Evolutionary conservation across 2,329 filamentous ascomycete species (phyloP), one percentile per base, ranked within the genome.

Genomic region (Paecilomyces variotii): DNA sequence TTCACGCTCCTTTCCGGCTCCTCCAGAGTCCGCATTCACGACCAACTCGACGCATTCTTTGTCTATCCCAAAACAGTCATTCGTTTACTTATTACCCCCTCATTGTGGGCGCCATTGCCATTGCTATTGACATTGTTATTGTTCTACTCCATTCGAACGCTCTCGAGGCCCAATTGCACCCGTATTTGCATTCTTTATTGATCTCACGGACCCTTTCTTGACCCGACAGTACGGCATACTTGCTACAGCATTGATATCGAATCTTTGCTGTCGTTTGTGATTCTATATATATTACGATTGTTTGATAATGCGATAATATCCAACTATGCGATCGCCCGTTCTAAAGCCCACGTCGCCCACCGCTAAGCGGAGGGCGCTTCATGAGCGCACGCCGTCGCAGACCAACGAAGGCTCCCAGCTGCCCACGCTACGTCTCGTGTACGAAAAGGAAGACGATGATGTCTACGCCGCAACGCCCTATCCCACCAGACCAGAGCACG

Each of bases 401-500:
- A 72, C 72, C 52, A 80, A 80, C 61, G 72, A 77, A 64, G 64
- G 66, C 57, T 71, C 73, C 7, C 69, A 69, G 4, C 61, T 69
- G n/a, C 64, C 69, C n/a, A 74, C 74, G 10, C 62, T 74, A 49
- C 75, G 76, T 45, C 62, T 74, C 55, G 66, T 73, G 28, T 70
- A 67, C 59, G 70, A 74, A 27, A 63, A 71, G 59, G 71, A 74
- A 56, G 71, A 74, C 54, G 64, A 64, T 53, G 67, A 75, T 62
- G 66, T 78, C 55, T 78, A 77, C 63, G 68, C 72, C 10, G 64
- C 72, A 39, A 76, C 72, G 14, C 77, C 77, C 14, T 79, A 76
- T 62, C 77, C 77, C n/a, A 78, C 77, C 11, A 79, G 78, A 58
- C 74, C 76, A 14, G 74, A 76, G 55, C 77, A 79, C 62, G 69